Base-by-base conservation (phyloP, 495 filamentous ascomycete genomes). In the Podospora fimiseda region DNA sequence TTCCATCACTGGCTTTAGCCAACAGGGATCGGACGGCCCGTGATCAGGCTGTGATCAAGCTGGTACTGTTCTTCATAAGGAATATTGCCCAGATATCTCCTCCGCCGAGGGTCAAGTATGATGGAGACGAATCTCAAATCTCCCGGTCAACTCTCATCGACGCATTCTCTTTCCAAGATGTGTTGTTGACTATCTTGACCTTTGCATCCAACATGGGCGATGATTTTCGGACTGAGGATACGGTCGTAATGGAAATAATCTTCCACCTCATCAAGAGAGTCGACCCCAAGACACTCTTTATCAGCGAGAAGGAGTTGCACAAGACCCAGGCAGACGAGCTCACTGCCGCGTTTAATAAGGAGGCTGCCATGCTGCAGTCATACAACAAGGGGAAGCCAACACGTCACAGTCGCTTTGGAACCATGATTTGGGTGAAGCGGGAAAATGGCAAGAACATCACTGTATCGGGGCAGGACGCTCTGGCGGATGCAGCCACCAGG, bases 391-490 rank as follows among this genome's bases (percentile, higher is more conserved):
- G 85, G 58, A 88, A 87, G 5, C 89, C 90, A 2, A 90, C 90
- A 6, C 73, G 94, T 33, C 94, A 99, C 66, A 94, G 90, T 56
- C 79, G 94, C 48, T 99, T 96, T 63, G 94, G 94, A 1, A 95
- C 90, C 13, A 96, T 96, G 85, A 85, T 95, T 16, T 97, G 94
- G 93, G 83, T 99, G 38, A 89, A 96, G 70, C 77, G 89, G 46
- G 86, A 87, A 50, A 88, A 93, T 62, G 79, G 80, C 6, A 88
- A 86, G 58, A 74, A 92, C 43, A 84, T 87, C 5, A 92, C 90
- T 0, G 82, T 99, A 2, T 88, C 89, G 2, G 94, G 94, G 8
- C 94, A 97, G 64, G 82, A 86, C 57, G 83, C 85, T 14, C 76
- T 97, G 48, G 78, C 84, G 19, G 83, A 92, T 55, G 76, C 78